phyloP scores from a whole-genome alignment of 192 early-diverging fungal species.

The Dissophora ornata region DNA sequence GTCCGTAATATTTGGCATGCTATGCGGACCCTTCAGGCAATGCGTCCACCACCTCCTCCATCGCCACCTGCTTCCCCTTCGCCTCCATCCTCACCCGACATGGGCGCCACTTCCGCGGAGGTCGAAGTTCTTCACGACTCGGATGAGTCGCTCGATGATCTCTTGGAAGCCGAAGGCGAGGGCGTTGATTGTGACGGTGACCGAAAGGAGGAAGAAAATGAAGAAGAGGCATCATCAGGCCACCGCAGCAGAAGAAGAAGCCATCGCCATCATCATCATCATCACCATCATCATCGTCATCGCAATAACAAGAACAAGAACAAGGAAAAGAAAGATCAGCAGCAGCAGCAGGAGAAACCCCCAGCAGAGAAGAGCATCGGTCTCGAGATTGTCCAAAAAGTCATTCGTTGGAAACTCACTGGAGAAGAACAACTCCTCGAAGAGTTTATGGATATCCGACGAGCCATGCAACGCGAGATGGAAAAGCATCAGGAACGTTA shows the following conservation, averaged over 20 bases:
- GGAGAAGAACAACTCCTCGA: slow-evolving; percentile 37
- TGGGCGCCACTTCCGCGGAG: slow-evolving; percentile 4
- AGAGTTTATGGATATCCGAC: slow-evolving; percentile 52
- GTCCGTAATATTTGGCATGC: slow-evolving; percentile 51
- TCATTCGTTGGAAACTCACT: slow-evolving; percentile 44
- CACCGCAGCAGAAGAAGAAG: no score
- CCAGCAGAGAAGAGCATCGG: slow-evolving; percentile 27
- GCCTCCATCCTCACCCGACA: neutral
- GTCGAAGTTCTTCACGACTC: slow-evolving; percentile 44
- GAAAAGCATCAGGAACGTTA: slow-evolving; percentile 25
- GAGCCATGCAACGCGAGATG: slow-evolving; percentile 45
- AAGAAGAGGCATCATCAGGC: neutral
- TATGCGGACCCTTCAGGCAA: slow-evolving; percentile 41
- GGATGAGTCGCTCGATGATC: slow-evolving; percentile 23
- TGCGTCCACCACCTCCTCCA: slow-evolving; percentile 30
- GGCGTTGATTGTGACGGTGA: neutral
- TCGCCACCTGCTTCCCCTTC: slow-evolving; percentile 28
- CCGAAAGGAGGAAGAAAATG: neutral
- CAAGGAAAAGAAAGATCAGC: neutral
- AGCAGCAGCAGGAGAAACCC: neutral
- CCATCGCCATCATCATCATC: no score
- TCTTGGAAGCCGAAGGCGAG: slow-evolving; percentile 40
- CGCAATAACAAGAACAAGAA: neutral
- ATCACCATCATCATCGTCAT: no score
- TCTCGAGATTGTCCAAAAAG: slow-evolving; percentile 54